Conservation (phyloP, 73 alveolate species). For the Paramecium bursaria region DNA sequence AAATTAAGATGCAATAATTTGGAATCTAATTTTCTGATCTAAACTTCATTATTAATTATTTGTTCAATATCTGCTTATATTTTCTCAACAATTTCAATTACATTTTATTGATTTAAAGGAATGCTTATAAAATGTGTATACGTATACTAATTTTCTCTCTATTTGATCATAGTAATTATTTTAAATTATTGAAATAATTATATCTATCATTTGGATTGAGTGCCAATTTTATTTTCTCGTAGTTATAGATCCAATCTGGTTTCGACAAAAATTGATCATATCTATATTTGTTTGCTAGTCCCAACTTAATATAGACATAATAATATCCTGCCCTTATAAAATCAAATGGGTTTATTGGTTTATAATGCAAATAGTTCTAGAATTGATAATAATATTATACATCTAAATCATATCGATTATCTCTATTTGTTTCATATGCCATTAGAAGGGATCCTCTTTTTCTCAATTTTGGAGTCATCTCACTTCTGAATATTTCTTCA, state of each 20-base stretch:
- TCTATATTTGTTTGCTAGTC: constrained; percentile 80
- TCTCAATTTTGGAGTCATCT: constrained; percentile 66
- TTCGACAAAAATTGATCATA: constrained; percentile 80
- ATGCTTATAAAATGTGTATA: constrained; percentile 51
- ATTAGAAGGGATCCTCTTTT: constrained; percentile 80
- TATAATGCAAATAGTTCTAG: constrained; percentile 81
- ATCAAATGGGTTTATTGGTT: constrained; percentile 79
- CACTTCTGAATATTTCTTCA: constrained; percentile 70
- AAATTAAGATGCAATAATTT: constrained; percentile 15
- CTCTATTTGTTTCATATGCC: constrained; percentile 74
- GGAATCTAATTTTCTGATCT: constrained; percentile 7
- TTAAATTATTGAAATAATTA: constrained; percentile 34
- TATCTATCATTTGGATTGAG: constrained; percentile 63
- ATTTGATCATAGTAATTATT: background rate
- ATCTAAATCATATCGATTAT: constrained; percentile 83
- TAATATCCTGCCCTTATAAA: constrained; percentile 78
- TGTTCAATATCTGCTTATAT: constrained; percentile 3
- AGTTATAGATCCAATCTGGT: constrained; percentile 75
- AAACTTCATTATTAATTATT: background rate
- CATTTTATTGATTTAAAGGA: constrained; percentile 2
- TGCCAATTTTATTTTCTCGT: constrained; percentile 72
- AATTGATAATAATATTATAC: constrained; percentile 44
- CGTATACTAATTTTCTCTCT: background rate
- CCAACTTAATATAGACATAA: constrained; percentile 70
- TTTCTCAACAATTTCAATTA: background rate